Percentiles rank a stretch among this genome's conserved stretches.
Evolutionary conservation across 768 basidiomycete genomes (phyloP).

Genomic region (Cubamyces lactineus): DNA sequence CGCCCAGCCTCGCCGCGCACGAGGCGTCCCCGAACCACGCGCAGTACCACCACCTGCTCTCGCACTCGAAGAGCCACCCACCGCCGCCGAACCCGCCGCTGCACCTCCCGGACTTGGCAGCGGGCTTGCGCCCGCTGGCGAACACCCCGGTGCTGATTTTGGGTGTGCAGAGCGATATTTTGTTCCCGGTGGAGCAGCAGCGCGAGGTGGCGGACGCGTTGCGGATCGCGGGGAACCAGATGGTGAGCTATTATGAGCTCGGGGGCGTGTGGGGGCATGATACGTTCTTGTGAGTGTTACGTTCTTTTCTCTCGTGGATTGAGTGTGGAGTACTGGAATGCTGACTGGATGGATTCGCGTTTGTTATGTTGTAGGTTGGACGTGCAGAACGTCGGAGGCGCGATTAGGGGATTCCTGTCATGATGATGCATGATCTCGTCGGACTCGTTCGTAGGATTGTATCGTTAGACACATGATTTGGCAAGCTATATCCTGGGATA

Average conservation of each 20-base stretch:
- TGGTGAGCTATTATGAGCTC: conserved; percentile 94
- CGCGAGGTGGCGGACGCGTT: conserved; percentile 92
- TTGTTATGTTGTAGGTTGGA: conserved; percentile 58
- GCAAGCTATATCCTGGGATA: too few relatives aligned
- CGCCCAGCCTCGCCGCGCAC: conserved; percentile 33
- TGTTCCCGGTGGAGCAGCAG: conserved; percentile 98
- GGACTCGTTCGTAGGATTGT: too few relatives aligned
- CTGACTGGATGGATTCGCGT: not conserved
- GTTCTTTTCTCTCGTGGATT: not conserved
- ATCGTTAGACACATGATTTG: too few relatives aligned
- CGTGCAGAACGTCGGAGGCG: conserved; percentile 87
- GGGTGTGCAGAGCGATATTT: conserved; percentile 95
- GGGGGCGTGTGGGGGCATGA: conserved; percentile 99
- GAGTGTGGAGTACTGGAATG: not conserved
- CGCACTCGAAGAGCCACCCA: conserved; percentile 71
- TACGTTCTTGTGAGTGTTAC: conserved; percentile 79
- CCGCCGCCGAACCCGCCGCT: conserved; percentile 74
- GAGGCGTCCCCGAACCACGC: conserved; percentile 27
- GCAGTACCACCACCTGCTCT: conserved; percentile 34
- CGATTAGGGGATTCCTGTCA: conserved; percentile 86
- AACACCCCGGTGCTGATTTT: conserved; percentile 84
- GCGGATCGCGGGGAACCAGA: conserved; percentile 83
- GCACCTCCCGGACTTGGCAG: conserved; percentile 74
- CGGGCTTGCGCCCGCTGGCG: conserved; percentile 74
- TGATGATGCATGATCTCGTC: conserved; percentile 30